phyloP scores from a whole-genome alignment of 441 rosid genomes.

The Francoa sonchifolia region DNA sequence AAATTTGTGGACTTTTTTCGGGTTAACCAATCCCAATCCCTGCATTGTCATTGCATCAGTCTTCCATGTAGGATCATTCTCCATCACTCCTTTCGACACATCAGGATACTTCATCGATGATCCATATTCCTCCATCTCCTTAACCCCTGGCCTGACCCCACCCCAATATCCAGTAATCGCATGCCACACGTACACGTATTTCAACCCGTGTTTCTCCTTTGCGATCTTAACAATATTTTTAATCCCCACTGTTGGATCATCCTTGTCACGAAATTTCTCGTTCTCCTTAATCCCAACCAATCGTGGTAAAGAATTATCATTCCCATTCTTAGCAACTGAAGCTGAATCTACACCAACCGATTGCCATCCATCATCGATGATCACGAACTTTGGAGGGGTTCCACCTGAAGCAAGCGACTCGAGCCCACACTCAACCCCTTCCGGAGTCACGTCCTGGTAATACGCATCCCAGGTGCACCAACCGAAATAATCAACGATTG shows the following conservation, averaged over 20 bases:
- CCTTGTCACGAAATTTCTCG: slow-evolving; percentile 54
- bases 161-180: slow-evolving; percentile 97
- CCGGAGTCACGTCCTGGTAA: slow-evolving; percentile 82
- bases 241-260: slow-evolving; percentile 53
- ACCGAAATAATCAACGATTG: slow-evolving; percentile 68
- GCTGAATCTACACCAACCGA: slow-evolving; percentile 41
- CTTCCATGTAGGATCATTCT: slow-evolving; percentile 71
- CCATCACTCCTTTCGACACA: slow-evolving; percentile 55
- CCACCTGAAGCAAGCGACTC: slow-evolving; percentile 52
- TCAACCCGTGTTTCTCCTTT: slow-evolving; percentile 51
- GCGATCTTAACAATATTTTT: slow-evolving; percentile 51
- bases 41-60: slow-evolving; percentile 46
- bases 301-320: slow-evolving; percentile 9
- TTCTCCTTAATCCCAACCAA: slow-evolving; percentile 73
- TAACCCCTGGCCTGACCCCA: slow-evolving; percentile 65
- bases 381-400: slow-evolving; percentile 70
- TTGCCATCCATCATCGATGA: slow-evolving; percentile 96
- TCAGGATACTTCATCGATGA: slow-evolving; percentile 58
- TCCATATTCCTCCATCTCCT: slow-evolving; percentile 56
- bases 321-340: slow-evolving; percentile 17
- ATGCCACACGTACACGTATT: slow-evolving; percentile 88
- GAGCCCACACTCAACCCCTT: slow-evolving; percentile 77
- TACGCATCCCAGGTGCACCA: slow-evolving; percentile 99
- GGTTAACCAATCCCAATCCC: slow-evolving; percentile 76
- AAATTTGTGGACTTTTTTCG: slow-evolving; percentile 52